These are phyloP conservation scores for Phytophthora hibernalis DNA, from an alignment of 352 stramenopile species.

Conservation along the genomic window DNA sequence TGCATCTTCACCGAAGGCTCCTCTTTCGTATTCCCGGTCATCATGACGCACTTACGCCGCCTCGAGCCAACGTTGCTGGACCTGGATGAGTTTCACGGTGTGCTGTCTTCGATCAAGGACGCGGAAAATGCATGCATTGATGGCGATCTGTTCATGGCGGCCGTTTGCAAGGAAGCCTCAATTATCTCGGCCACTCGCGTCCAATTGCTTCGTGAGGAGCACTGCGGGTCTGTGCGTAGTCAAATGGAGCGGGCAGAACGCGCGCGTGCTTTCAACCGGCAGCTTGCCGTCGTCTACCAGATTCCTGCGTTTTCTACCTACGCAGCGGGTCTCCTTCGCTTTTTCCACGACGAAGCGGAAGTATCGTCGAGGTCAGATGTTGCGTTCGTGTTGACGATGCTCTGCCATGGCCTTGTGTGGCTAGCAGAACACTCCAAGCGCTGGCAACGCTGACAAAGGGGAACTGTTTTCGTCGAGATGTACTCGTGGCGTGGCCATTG, in stretches of 20 bases:
- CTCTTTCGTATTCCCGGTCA: slow-evolving; percentile 85
- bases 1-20: slow-evolving; percentile 86
- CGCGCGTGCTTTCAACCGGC: slow-evolving; percentile 65
- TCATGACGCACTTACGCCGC: slow-evolving; percentile 77
- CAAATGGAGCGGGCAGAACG: slow-evolving; percentile 78
- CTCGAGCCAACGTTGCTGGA: slow-evolving; percentile 58
- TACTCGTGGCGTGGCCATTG: slow-evolving; percentile 5
- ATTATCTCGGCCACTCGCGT: slow-evolving; percentile 50
- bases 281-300: slow-evolving; percentile 77
- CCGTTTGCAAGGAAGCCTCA: slow-evolving; percentile 53
- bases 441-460: slow-evolving; percentile 34
- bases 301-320: slow-evolving; percentile 82
- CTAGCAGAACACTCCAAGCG: slow-evolving; percentile 78
- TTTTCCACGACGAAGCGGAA: slow-evolving; percentile 82
- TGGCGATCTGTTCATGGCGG: slow-evolving; percentile 63
- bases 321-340: slow-evolving; percentile 66
- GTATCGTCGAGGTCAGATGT: slow-evolving; percentile 76
- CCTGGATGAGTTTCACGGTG: slow-evolving; percentile 71
- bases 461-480: slow-evolving; percentile 12
- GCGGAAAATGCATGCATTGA: slow-evolving; percentile 71
- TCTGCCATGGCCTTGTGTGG: slow-evolving; percentile 86
- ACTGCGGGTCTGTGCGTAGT: slow-evolving; percentile 64
- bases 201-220: slow-evolving; percentile 53
- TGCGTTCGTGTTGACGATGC: slow-evolving; percentile 78
- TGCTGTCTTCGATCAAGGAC: slow-evolving; percentile 80